Evolutionary conservation across 192 early-diverging fungal genomes (phyloP), one percentile per base, ranked within the genome.

Genomic region (Gonapodya prolifera): DNA sequence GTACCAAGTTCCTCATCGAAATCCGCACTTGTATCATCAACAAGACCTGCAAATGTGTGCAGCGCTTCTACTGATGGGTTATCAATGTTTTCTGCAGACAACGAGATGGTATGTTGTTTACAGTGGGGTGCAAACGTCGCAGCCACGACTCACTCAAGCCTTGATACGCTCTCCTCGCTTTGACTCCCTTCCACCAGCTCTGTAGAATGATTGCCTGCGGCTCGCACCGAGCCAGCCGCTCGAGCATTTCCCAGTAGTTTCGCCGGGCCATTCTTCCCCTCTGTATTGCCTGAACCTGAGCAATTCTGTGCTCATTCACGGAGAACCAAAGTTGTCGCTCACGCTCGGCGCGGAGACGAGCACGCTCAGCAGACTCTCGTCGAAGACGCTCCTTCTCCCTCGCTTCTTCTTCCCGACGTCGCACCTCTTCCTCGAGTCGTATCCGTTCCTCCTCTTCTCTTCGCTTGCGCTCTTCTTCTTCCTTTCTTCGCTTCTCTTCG

Each of bases 1-100:
- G 69, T 82, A 90, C 89, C 90, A 17, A 95, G 80, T 82, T 99
- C 98, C 78, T 95, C 92, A 80, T 99, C 95, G 78, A 96, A 94
- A 77, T 99, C 97, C 77, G 92, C 87, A 76, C 94, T 93, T 23
- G 87, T 92, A 82, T 95, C 93, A 75, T 97, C 94, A 70, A 99
- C 87, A 70, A 99, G 83, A 77, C 95, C 90, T 33, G 95, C 84
- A 78, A 95, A 98, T 76, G 88, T 91, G 75, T 95, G 93, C 23
- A 99, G 84, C 0, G 90, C 91, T 2, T 90, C 88, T 30, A 94
- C 85, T 0, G 95, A 87, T 33, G 96, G 94, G 77, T 91, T 96
- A 77, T 87, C 86, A 77, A 30, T 75, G 34, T 23, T 30, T 29
- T 77, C 30, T 16, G 77, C 33, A 74, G 34, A 70, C 29, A 1